Conservation (phyloP, 2,329 filamentous ascomycete species). For the Eutypella sp. region DNA sequence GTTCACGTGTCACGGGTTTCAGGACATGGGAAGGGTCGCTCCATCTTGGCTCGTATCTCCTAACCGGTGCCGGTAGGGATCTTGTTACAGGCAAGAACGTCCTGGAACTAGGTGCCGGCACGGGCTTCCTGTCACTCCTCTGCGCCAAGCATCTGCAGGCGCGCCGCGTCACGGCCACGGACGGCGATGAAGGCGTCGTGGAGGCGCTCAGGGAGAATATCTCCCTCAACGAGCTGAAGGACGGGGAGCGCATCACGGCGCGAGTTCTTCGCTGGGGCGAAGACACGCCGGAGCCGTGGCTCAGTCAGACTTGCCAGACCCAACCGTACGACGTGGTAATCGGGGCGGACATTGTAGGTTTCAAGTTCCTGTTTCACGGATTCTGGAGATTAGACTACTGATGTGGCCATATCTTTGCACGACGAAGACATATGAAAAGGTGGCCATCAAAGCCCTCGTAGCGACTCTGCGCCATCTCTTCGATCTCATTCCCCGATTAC, state of each 20-base stretch:
- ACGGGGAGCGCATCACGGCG: conserved; percentile 15
- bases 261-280: conserved; percentile 31
- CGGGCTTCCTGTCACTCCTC: conserved; percentile 60
- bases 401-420: no score
- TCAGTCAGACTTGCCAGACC: conserved; percentile 16
- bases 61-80: conserved; percentile 35
- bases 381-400: neutral
- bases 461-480: conserved; percentile 52
- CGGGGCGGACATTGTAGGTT: conserved; percentile 27
- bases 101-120: conserved; percentile 63
- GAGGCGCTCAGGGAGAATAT: conserved; percentile 48
- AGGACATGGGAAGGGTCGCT: conserved; percentile 67
- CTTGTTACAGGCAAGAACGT: conserved; percentile 48
- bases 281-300: conserved; percentile 19
- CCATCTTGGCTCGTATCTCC: conserved; percentile 57
- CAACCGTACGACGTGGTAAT: conserved; percentile 25
- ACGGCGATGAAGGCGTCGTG: conserved; percentile 54
- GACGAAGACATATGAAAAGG: conserved; percentile 55
- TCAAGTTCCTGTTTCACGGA: neutral
- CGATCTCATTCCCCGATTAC: conserved; percentile 42
- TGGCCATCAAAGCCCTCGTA: conserved; percentile 51
- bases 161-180: conserved; percentile 52
- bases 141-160: conserved; percentile 55
- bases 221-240: conserved; percentile 43
- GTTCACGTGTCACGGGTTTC: conserved; percentile 59